phyloP scores from a whole-genome alignment of 805 yeast genomes.

The Yarrowia hollandica region DNA sequence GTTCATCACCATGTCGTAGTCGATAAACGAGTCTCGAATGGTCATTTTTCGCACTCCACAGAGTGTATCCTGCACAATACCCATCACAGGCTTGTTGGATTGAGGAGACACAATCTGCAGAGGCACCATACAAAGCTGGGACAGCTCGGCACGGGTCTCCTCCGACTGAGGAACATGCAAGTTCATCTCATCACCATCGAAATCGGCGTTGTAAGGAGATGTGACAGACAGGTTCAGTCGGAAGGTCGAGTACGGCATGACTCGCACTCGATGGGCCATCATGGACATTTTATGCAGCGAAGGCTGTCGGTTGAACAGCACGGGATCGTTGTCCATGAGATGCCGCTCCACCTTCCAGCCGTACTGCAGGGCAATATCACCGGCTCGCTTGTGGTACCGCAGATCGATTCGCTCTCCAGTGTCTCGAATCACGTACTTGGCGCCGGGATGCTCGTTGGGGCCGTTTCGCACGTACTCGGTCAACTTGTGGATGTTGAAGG shows the following conservation, averaged over 20 bases:
- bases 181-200: slow-evolving; percentile 99
- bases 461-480: slow-evolving; percentile 96
- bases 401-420: slow-evolving; percentile 98
- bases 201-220: slow-evolving; percentile 99
- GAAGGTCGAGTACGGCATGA: slow-evolving; percentile 98
- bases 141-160: slow-evolving; percentile 94
- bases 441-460: slow-evolving; percentile 99
- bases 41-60: slow-evolving; percentile 98
- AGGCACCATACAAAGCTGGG: slow-evolving; percentile 95
- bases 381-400: slow-evolving; percentile 96
- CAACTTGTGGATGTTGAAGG: slow-evolving; percentile 89
- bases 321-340: slow-evolving; percentile 96
- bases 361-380: slow-evolving; percentile 94
- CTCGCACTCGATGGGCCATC: slow-evolving; percentile 99
- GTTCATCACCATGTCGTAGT: slow-evolving; percentile 92
- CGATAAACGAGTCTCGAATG: slow-evolving; percentile 81
- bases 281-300: slow-evolving; percentile 98
- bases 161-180: slow-evolving; percentile 98
- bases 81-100: slow-evolving; percentile 99
- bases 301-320: slow-evolving; percentile 97
- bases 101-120: slow-evolving; percentile 97
- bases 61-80: slow-evolving; percentile 97
- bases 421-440: slow-evolving; percentile 95
- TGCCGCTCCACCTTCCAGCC: slow-evolving; percentile 99
- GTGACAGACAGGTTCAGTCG: slow-evolving; percentile 95